These are phyloP conservation scores for Telfairia occidentalis DNA, from an alignment of 331 rosid genomes.

Conservation along the genomic window DNA sequence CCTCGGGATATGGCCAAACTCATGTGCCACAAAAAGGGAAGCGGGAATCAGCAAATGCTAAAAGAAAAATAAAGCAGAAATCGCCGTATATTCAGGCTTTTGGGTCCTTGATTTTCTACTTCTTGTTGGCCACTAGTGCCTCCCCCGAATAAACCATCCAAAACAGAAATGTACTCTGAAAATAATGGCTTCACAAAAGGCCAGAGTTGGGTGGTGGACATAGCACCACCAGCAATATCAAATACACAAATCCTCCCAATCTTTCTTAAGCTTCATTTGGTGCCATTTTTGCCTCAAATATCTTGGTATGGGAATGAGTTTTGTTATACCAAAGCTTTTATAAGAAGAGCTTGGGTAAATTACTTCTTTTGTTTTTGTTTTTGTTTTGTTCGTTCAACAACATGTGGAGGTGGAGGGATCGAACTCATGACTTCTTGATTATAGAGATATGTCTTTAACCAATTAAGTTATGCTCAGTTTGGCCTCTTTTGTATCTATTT, in stretches of 20 bases:
- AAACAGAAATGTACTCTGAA: background rate
- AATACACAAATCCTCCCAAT: background rate
- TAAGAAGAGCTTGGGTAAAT: too few relatives aligned
- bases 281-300: background rate
- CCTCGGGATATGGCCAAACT: background rate
- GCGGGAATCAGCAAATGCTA: constrained; percentile 1
- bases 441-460: too few relatives aligned
- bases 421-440: too few relatives aligned
- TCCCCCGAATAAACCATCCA: background rate
- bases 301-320: background rate
- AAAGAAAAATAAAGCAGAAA: background rate
- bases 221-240: background rate
- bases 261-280: background rate
- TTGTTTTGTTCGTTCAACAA: too few relatives aligned
- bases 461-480: too few relatives aligned
- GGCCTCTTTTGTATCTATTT: too few relatives aligned
- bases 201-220: background rate
- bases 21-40: background rate
- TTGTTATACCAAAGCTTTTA: background rate
- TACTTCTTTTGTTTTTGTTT: too few relatives aligned
- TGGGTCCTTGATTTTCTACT: background rate
- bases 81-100: background rate
- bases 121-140: constrained; percentile 1
- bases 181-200: background rate
- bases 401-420: too few relatives aligned